Evolutionary conservation across 441 rosid species (phyloP).

Genomic region (Erodium trifolium): DNA sequence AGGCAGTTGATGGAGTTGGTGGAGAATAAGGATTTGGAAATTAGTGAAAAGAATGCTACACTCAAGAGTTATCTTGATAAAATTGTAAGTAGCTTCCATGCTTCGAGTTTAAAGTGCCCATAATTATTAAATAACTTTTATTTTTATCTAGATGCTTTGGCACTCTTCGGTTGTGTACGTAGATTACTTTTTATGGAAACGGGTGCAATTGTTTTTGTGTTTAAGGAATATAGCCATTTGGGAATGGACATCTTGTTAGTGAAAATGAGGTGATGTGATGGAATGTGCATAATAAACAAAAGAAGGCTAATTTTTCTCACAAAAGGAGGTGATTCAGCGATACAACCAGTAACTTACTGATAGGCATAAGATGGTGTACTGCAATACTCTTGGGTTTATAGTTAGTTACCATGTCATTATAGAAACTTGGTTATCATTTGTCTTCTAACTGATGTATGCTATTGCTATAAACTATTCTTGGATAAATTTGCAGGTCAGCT

Average conservation of each 20-base stretch:
- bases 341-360: background rate
- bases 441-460: background rate
- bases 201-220: background rate
- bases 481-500: conserved; percentile 39
- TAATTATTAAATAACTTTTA: too few species aligned
- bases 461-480: background rate
- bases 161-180: too few species aligned
- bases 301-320: background rate
- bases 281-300: background rate
- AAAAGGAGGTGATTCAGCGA: background rate
- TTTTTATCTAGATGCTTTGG: too few species aligned
- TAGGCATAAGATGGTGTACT: background rate
- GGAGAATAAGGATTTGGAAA: conserved; percentile 63
- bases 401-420: background rate
- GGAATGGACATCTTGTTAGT: background rate
- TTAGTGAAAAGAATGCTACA: conserved; percentile 40
- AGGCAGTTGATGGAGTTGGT: conserved; percentile 74
- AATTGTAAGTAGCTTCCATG: conserved; percentile 37
- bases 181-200: too few species aligned
- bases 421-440: background rate
- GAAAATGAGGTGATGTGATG: background rate
- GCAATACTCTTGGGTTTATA: background rate
- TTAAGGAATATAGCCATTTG: background rate
- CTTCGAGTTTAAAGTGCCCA: background rate
- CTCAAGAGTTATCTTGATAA: conserved; percentile 68